Base-by-base conservation (phyloP, 768 basidiomycete species). In the Boletellus emodensis region DNA sequence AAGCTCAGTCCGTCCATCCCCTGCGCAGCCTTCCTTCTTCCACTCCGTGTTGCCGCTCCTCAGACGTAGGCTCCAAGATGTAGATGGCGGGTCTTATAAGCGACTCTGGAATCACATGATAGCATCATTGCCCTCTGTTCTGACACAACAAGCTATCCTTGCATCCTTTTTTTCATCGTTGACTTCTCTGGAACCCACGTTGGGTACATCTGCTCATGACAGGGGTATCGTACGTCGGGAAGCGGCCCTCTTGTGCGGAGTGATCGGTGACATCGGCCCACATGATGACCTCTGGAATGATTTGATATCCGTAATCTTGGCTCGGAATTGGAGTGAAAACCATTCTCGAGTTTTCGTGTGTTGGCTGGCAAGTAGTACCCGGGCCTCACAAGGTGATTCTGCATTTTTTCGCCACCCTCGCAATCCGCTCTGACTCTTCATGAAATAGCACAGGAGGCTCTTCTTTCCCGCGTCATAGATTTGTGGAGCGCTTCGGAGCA, bases 401-500 rank as follows among this genome's bases (percentile, higher is more conserved):
- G 14, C 34, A 33, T 9, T 26, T 11, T 37, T 53, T 34, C 22
- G 37, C 18, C 43, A 14, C 7, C 17, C 6, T 20, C 8, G 20
- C 18, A 12, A 14, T 17, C 10, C 26, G 40, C 44, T 36, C 15
- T 65, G 36, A 59, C 43, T 12, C 35, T 52, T 51, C 42, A 49
- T 37, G 22, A 20, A 55, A 44, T 52, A 58, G 83, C 69, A 15
- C 71, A 85, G 13, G 68, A 73, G 10, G 57, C 66, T 1, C 70
- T 86, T 32, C 66, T 87, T 20, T 65, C 73, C 35, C 71, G 65
- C 41, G 65, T 80, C 1, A 61, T 89, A 7, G 79, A 82, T 6
- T 62, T 76, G 0, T 98, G 95, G 95, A 75, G 85, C 4, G 78
- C 84, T 20, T 67, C 82, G 2, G 86, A 87, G 40, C 87, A 93